These are phyloP conservation scores for Metarhizium humberi DNA, from an alignment of 2,329 filamentous ascomycete genomes.

Conservation along the genomic window DNA sequence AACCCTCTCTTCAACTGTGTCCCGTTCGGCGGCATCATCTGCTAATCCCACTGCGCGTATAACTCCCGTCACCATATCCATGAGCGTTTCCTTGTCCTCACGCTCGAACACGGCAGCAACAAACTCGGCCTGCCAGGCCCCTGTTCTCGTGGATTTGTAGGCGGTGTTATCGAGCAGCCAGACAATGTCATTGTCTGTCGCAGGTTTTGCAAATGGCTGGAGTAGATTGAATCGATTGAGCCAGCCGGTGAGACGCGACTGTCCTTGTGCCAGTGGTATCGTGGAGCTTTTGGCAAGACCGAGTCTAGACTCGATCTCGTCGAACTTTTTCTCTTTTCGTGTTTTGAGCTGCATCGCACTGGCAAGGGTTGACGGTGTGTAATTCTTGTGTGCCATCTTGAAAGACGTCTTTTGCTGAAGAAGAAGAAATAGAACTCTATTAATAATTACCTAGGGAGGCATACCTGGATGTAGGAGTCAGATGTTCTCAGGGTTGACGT, in stretches of 20 bases:
- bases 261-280: constrained; percentile 8
- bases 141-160: constrained; percentile 43
- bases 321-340: constrained; percentile 38
- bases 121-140: constrained; percentile 71
- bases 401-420: not conserved
- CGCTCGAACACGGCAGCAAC: constrained; percentile 74
- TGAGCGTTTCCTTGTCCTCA: constrained; percentile 56
- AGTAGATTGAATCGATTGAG: constrained; percentile 48
- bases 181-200: constrained; percentile 60
- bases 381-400: constrained; percentile 16
- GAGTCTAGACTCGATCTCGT: constrained; percentile 39
- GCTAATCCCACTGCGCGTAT: constrained; percentile 59
- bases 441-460: not conserved
- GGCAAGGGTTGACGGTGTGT: constrained; percentile 19
- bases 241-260: constrained; percentile 32
- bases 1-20: constrained; percentile 57
- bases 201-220: constrained; percentile 32
- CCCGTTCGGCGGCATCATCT: constrained; percentile 46
- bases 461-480: not conserved
- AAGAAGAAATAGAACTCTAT: not conserved
- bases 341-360: constrained; percentile 41
- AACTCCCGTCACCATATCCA: constrained; percentile 60
- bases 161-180: constrained; percentile 92
- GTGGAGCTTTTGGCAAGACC: constrained; percentile 22
- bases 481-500: not conserved